A percentile compares a stretch with the other conserved stretches of the same genome.
Evolutionary conservation across 2,329 filamentous ascomycete species (phyloP).

Genomic region (Myriosclerotinia curreyana): DNA sequence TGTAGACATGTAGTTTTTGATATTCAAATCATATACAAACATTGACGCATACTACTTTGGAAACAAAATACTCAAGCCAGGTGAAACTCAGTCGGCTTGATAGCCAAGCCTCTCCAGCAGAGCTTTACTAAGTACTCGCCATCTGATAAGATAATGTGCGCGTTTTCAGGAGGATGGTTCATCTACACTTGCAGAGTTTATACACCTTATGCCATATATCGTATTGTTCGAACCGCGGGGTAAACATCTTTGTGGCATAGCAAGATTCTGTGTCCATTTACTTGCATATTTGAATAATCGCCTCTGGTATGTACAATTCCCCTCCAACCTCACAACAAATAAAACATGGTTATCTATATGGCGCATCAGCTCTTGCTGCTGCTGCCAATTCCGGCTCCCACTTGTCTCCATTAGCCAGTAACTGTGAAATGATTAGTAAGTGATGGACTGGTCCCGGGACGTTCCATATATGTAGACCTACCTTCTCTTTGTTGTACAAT

Average conservation of each 20-base stretch:
- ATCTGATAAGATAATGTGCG: neutral
- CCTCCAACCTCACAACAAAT: conserved; percentile 12
- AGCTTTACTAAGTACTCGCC: neutral
- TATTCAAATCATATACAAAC: neutral
- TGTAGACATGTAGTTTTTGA: neutral
- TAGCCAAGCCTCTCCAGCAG: neutral
- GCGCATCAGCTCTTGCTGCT: conserved; percentile 85
- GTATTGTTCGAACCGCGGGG: neutral
- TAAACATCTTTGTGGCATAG: neutral
- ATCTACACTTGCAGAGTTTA: conserved; percentile 5
- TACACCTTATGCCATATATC: neutral
- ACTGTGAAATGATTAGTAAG: conserved; percentile 50
- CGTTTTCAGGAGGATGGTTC: neutral
- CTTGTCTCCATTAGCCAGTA: conserved; percentile 85
- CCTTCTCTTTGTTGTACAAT: conserved; percentile 87
- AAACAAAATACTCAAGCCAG: neutral
- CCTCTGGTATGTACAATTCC: conserved; percentile 21
- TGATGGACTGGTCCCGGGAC: neutral
- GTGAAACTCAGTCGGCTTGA: neutral
- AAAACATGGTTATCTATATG: conserved; percentile 66
- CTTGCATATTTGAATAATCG: conserved; percentile 16
- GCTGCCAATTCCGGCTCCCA: conserved; percentile 98
- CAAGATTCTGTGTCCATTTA: conserved; percentile 4
- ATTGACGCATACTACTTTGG: neutral
- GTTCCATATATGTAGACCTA: conserved; percentile 45